These are phyloP conservation scores for Penicillium cosmopolitanum DNA, from an alignment of 495 filamentous ascomycete genomes.

Conservation along the genomic window DNA sequence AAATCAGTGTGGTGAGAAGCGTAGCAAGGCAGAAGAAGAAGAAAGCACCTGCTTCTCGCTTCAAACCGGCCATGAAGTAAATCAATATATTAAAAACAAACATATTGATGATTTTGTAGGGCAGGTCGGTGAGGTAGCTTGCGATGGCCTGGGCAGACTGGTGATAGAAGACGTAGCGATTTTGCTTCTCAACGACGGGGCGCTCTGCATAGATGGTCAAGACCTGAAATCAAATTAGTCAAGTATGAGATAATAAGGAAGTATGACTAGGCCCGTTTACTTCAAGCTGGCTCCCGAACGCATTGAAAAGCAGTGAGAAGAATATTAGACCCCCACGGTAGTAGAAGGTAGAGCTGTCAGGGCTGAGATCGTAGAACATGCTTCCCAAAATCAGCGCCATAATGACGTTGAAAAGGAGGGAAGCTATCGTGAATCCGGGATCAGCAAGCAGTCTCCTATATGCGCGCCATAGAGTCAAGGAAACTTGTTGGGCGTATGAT, in stretches of 20 bases:
- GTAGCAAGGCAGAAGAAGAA: slow-evolving; percentile 75
- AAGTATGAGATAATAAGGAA: slow-evolving; percentile 31
- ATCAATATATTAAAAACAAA: slow-evolving; percentile 47
- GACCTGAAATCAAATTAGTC: slow-evolving; percentile 80
- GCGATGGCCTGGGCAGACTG: slow-evolving; percentile 56
- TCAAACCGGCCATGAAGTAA: slow-evolving; percentile 50
- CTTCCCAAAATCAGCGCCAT: slow-evolving; percentile 75
- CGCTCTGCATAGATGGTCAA: slow-evolving; percentile 52
- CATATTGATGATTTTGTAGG: slow-evolving; percentile 42
- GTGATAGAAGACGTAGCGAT: slow-evolving; percentile 57
- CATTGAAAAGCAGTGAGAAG: not conserved
- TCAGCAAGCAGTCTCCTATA: slow-evolving; percentile 61
- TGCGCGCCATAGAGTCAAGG: slow-evolving; percentile 38
- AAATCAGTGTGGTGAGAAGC: slow-evolving; percentile 58
- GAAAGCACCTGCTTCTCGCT: slow-evolving; percentile 62
- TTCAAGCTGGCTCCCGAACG: not conserved
- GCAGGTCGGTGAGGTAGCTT: slow-evolving; percentile 53
- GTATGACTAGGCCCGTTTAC: not conserved
- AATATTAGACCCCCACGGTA: slow-evolving; percentile 58
- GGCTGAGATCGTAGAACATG: slow-evolving; percentile 74
- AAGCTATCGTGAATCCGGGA: slow-evolving; percentile 63
- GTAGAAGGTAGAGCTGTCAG: slow-evolving; percentile 66
- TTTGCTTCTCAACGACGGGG: slow-evolving; percentile 60
- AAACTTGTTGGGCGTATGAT: slow-evolving; percentile 32
- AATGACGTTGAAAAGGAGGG: slow-evolving; percentile 66